phyloP scores from a whole-genome alignment of 345 rosid species.

The Nephelium lappaceum region DNA sequence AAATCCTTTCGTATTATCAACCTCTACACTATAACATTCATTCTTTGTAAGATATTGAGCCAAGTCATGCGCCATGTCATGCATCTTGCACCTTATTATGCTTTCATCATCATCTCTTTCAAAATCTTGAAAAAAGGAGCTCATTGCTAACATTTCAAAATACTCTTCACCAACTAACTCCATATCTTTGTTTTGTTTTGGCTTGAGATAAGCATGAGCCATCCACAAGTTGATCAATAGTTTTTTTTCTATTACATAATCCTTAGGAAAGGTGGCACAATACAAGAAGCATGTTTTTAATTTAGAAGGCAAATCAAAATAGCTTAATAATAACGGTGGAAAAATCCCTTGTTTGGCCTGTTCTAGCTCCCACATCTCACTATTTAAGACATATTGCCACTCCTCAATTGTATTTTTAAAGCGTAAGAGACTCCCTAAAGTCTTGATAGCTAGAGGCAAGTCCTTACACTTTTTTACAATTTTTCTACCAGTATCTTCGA shows the following conservation, averaged over 20 bases:
- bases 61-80: background rate
- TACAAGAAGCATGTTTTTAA: background rate
- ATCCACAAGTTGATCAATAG: background rate
- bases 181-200: background rate
- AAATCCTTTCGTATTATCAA: background rate
- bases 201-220: background rate
- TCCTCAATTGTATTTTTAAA: background rate
- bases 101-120: background rate
- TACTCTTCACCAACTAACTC: background rate
- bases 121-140: background rate
- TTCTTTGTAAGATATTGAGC: background rate
- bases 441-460: background rate
- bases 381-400: background rate
- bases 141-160: background rate
- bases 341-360: background rate
- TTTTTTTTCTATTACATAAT: background rate
- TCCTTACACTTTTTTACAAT: background rate
- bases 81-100: background rate
- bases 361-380: slow-evolving; percentile 2
- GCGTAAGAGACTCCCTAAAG: background rate
- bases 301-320: background rate
- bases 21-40: background rate
- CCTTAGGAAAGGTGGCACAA: background rate
- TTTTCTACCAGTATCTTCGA: background rate
- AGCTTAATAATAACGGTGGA: background rate